Percentiles rank a stretch among this genome's conserved stretches.
Conservation (phyloP, 2,329 filamentous ascomycete genomes). For the Pseudogymnoascus sp. region DNA sequence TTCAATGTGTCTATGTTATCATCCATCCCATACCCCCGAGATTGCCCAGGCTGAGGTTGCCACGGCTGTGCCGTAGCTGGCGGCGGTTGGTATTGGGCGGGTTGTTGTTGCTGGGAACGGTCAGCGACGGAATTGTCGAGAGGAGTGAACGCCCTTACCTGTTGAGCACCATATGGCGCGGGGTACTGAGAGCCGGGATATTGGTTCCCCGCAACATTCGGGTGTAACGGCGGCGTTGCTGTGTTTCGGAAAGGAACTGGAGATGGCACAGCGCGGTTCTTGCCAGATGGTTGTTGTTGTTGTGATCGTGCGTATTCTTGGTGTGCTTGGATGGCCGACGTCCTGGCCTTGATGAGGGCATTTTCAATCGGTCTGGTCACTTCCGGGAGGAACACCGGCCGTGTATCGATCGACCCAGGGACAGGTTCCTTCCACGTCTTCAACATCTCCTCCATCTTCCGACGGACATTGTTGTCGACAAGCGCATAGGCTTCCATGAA, state of each 20-base stretch:
- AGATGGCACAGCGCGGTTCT: conserved; percentile 42
- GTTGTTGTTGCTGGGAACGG: conserved; percentile 22
- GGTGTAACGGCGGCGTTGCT: conserved; percentile 58
- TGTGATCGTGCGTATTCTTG: conserved; percentile 48
- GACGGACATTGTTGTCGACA: conserved; percentile 72
- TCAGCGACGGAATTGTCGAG: background rate
- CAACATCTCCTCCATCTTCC: conserved; percentile 94
- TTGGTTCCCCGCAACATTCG: conserved; percentile 29
- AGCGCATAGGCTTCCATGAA: conserved; percentile 96
- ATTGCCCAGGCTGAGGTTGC: conserved; percentile 24
- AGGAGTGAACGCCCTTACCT: conserved; percentile 18
- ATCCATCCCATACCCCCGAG: conserved; percentile 30
- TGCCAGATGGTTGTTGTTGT: conserved; percentile 37
- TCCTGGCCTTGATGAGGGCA: conserved; percentile 73
- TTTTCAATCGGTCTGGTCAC: conserved; percentile 88
- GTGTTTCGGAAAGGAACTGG: conserved; percentile 61
- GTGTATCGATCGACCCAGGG: conserved; percentile 83
- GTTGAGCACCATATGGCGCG: conserved; percentile 22
- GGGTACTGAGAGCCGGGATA: conserved; percentile 21
- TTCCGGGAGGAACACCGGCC: conserved; percentile 83
- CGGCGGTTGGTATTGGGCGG: conserved; percentile 32
- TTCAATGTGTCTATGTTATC: conserved; percentile 68
- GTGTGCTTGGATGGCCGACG: conserved; percentile 51
- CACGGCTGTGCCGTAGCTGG: conserved; percentile 29
- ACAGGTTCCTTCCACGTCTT: conserved; percentile 98